Evolutionary conservation across 2,329 filamentous ascomycete species (phyloP).

Genomic region (Hypoxylon sp.): DNA sequence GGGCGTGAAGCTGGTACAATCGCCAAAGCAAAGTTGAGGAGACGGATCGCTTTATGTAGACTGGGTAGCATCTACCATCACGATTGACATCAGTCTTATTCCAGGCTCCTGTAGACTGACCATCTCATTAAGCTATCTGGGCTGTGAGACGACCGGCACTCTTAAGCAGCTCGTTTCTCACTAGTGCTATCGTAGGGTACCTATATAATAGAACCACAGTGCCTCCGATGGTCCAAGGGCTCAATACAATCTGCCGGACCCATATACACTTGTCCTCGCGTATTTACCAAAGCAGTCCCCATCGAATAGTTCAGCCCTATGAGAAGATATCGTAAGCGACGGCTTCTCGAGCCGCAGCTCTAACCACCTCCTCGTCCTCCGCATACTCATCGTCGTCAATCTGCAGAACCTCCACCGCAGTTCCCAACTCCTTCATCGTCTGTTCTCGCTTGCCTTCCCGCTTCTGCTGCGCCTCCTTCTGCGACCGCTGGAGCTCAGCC

Average conservation of each 20-base stretch:
- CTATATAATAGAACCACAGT: constrained; percentile 4
- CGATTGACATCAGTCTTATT: not conserved
- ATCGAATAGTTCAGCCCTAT: not conserved
- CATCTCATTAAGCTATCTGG: constrained; percentile 8
- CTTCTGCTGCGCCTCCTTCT: constrained; percentile 63
- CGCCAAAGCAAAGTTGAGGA: not conserved
- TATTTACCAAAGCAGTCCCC: not conserved
- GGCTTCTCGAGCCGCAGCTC: not conserved
- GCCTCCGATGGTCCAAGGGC: not conserved
- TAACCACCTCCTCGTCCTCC: constrained; percentile 6
- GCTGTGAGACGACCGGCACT: not conserved
- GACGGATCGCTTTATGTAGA: not conserved
- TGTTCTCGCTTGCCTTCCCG: constrained; percentile 23
- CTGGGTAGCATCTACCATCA: not conserved
- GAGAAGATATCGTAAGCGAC: constrained; percentile 26
- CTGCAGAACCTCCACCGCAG: constrained; percentile 67
- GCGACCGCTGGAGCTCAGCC: constrained; percentile 75
- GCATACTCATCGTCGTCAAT: constrained; percentile 25
- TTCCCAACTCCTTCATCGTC: constrained; percentile 75
- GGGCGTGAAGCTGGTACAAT: not conserved
- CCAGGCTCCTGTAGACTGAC: not conserved
- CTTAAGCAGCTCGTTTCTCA: not conserved
- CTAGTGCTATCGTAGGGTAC: not conserved
- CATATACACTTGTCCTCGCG: not conserved
- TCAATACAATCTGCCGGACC: constrained; percentile 4